Evolutionary conservation across 768 basidiomycete genomes (phyloP), one percentile per base, ranked within the genome.

Genomic region (Mycena sanguinolenta): DNA sequence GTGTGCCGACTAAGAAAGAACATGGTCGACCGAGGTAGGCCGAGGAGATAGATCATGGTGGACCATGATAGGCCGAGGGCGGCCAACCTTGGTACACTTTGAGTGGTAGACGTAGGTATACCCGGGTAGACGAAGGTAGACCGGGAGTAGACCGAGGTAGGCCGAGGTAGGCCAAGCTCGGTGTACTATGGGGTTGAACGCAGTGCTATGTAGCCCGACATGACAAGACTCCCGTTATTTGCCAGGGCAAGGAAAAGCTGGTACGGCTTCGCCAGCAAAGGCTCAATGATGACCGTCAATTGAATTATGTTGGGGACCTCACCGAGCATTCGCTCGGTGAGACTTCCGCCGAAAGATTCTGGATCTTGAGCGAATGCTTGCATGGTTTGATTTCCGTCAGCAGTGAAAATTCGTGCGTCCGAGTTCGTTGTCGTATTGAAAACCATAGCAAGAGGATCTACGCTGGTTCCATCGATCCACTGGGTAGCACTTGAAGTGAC

Each of bases 171-270:
- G n/a, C n/a, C n/a, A n/a, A n/a, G n/a, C n/a, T n/a, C n/a, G n/a
- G n/a, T n/a, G n/a, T n/a, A n/a, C n/a, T n/a, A n/a, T n/a, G n/a
- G n/a, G n/a, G n/a, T n/a, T n/a, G n/a, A n/a, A 32, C 63, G 39
- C 25, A 46, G 64, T 34, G 64, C 52, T 21, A 66, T 66, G 53
- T 66, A 61, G 10, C 69, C 64, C 27, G 64, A 42, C 44, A 70
- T 16, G 23, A 58, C 38, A 6, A 70, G 59, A 57, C 46, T 54
- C 28, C 69, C 64, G 54, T 66, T 39, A 9, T n/a, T 49, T 21
- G 39, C 53, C 50, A 70, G 30, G 44, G 27, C 58, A 58, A 66
- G 23, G 16, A 53, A 46, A 1, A 53, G 27, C 4, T 28, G 52
- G 30, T 30, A 17, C 16, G 52, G 52, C 13, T 53, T 53, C 27